Base-by-base conservation (phyloP, 495 filamentous ascomycete genomes). In the Tuber microsphaerosporum region DNA sequence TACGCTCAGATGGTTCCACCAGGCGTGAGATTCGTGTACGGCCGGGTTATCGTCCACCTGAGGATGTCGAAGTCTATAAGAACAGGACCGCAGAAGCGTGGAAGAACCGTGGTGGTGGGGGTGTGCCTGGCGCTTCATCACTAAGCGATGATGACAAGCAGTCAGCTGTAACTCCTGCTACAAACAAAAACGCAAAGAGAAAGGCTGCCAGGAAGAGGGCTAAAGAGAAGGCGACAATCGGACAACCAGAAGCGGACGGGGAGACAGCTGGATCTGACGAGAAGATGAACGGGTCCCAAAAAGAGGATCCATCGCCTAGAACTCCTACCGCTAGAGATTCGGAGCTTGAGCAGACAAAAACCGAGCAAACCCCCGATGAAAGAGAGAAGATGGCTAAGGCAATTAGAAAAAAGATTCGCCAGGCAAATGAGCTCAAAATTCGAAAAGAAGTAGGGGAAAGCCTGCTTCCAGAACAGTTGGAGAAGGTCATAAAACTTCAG, bases 11-110 rank as follows among this genome's bases (percentile, higher is more conserved):
- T 80, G 96, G 96, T 72, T 92, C 92, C 31, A 92, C 90, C 22
- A 88, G 96, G 44, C 94, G 92, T 80, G 96, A 97, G 81, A 98
- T 97, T 73, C 92, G 92, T 77, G 92, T 99, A 65, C 89, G 93
- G 4, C 94, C 94, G 19, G 96, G 96, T 70, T 99, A 98, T 84
- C 89, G 89, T 46, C 96, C 96, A 0, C 94, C 95, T 2, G 96
- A 99, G 84, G 96, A 99, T 84, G 92, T 97, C 75, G 93, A 97
- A 82, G 86, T 97, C 48, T 99, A 98, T 88, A 95, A 92, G 87
- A 98, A 97, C 85, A 90, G 92, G 65, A 92, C 90, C 8, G 94
- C 94, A 39, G 92, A 94, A 78, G 90, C 88, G 56, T 97, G 92
- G 87, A 94, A 93, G 84, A 93, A 87, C 79, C 89, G 94, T 31